phyloP scores from a whole-genome alignment of 257 asterid species.

The Lithospermum erythrorhizon region DNA sequence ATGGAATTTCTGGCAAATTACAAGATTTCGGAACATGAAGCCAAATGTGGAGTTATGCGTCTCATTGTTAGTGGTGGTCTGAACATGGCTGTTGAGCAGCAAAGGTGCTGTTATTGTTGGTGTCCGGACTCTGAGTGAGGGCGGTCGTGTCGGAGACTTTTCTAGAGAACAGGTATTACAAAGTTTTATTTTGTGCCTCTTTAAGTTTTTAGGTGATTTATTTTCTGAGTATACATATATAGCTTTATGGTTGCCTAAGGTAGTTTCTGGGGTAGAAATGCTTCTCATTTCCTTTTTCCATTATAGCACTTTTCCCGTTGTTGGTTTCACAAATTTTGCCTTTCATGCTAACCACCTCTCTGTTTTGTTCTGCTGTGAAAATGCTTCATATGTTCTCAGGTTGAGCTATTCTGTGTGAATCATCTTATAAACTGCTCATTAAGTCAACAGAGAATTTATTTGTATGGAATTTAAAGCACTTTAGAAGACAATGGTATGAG shows the following conservation, averaged over 20 bases:
- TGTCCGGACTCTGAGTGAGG: conserved; percentile 96
- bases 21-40: conserved; percentile 84
- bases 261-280: neutral
- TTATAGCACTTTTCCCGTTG: neutral
- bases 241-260: too few relatives aligned
- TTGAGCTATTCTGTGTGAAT: conserved; percentile 95
- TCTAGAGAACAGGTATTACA: conserved; percentile 87
- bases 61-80: conserved; percentile 98
- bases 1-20: conserved; percentile 95
- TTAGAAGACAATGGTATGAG: conserved; percentile 92
- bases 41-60: conserved; percentile 98
- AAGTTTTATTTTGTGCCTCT: conserved; percentile 4
- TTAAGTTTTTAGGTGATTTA: neutral
- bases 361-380: neutral
- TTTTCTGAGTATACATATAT: neutral
- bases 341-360: neutral
- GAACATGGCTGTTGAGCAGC: conserved; percentile 49
- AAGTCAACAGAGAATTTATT: conserved; percentile 93
- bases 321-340: neutral
- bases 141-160: conserved; percentile 95
- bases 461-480: conserved; percentile 98
- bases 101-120: conserved; percentile 96
- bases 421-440: conserved; percentile 93
- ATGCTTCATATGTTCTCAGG: conserved; percentile 45
- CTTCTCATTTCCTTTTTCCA: neutral